These are phyloP conservation scores for Chrysoporthe cubensis DNA, from an alignment of 2,329 filamentous ascomycete genomes.

Conservation along the genomic window DNA sequence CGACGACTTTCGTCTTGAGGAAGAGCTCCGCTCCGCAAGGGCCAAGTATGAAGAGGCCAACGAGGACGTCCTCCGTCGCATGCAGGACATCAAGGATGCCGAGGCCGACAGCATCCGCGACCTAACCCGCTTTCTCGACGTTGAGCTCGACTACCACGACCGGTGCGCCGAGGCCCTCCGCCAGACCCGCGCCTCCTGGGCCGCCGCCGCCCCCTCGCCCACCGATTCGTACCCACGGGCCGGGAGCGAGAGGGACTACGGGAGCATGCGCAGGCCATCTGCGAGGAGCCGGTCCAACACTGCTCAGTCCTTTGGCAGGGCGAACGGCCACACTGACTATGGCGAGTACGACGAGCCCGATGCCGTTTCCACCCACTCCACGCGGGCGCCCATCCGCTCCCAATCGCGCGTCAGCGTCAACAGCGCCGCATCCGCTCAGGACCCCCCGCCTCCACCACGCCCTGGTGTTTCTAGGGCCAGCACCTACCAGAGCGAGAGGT, in stretches of 20 bases:
- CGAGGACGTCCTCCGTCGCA: conserved; percentile 87
- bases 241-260: neutral
- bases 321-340: conserved; percentile 43
- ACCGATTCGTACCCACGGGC: conserved; percentile 23
- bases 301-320: conserved; percentile 45
- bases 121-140: conserved; percentile 80
- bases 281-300: conserved; percentile 53
- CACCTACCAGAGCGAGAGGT: conserved; percentile 43
- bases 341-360: conserved; percentile 39
- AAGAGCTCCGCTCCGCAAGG: conserved; percentile 87
- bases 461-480: conserved; percentile 44
- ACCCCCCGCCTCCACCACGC: conserved; percentile 37
- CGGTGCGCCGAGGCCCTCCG: conserved; percentile 82
- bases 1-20: conserved; percentile 91
- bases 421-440: conserved; percentile 35
- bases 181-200: conserved; percentile 54
- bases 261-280: conserved; percentile 32
- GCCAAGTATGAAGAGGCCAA: conserved; percentile 95
- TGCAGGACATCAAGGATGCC: conserved; percentile 95
- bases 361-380: conserved; percentile 39
- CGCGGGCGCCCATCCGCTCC: conserved; percentile 51
- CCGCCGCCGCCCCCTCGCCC: conserved; percentile 31
- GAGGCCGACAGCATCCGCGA: conserved; percentile 83
- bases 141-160: conserved; percentile 89
- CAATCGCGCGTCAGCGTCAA: conserved; percentile 36